Percentiles rank a stretch among this genome's conserved stretches.
Conservation (phyloP, 2,329 filamentous ascomycete species). For the Trichoderma koningii region DNA sequence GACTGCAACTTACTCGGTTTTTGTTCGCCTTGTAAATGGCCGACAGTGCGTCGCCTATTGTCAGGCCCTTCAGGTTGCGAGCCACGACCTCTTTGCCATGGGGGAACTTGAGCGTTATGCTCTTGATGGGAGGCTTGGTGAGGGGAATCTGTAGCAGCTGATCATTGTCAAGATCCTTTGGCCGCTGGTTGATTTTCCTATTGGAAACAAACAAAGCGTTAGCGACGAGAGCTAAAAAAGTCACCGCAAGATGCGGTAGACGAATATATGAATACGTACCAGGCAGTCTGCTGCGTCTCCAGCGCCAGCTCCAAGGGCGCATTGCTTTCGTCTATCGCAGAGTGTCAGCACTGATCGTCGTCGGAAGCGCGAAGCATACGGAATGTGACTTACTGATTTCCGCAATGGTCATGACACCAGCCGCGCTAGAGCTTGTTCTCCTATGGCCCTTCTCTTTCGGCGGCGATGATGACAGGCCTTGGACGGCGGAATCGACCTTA, state of each 20-base stretch:
- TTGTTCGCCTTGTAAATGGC: conserved; percentile 96
- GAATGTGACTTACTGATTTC: conserved; percentile 70
- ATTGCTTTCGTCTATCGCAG: conserved; percentile 66
- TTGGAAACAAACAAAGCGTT: conserved; percentile 7
- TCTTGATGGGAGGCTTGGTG: conserved; percentile 82
- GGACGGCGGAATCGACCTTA: conserved; percentile 91
- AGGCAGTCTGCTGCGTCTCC: conserved; percentile 86
- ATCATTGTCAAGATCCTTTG: conserved; percentile 76
- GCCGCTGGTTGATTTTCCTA: conserved; percentile 94
- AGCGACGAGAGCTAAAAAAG: not conserved
- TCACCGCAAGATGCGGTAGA: not conserved
- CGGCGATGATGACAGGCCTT: conserved; percentile 71
- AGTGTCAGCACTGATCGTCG: not conserved
- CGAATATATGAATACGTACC: conserved; percentile 52
- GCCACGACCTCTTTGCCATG: conserved; percentile 81
- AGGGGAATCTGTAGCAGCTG: conserved; percentile 80
- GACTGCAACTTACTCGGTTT: conserved; percentile 72
- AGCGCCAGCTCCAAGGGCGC: conserved; percentile 72
- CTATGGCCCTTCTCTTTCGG: conserved; percentile 67
- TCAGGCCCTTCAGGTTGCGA: conserved; percentile 90
- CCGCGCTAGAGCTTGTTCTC: conserved; percentile 70
- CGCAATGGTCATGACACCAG: conserved; percentile 72
- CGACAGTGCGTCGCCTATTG: conserved; percentile 94
- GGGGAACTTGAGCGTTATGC: conserved; percentile 90
- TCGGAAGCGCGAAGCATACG: not conserved